phyloP scores from a whole-genome alignment of 2,329 filamentous ascomycete species.

The Calycina marina region DNA sequence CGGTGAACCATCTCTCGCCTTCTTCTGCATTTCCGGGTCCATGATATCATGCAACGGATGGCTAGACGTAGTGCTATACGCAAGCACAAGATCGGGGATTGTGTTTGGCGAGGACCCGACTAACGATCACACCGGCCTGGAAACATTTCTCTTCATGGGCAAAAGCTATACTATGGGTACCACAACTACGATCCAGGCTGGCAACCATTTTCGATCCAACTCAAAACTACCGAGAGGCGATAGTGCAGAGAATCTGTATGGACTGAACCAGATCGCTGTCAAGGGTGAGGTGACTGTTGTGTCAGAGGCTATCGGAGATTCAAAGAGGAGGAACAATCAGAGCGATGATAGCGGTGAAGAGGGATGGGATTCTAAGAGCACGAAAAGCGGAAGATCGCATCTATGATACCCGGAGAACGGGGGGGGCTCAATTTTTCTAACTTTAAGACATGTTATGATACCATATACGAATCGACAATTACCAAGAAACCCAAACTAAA shows the following conservation, averaged over 20 bases:
- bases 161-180: constrained; percentile 9
- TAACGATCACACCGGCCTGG: constrained; percentile 31
- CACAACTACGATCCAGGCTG: constrained; percentile 6
- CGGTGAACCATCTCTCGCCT: constrained; percentile 32
- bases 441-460: not conserved
- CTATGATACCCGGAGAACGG: not conserved
- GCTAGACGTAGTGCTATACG: constrained; percentile 39
- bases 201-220: constrained; percentile 2
- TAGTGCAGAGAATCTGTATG: constrained; percentile 15
- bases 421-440: not conserved
- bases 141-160: constrained; percentile 30
- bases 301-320: constrained; percentile 3
- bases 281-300: constrained; percentile 15
- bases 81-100: constrained; percentile 36
- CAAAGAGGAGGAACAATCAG: not conserved
- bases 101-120: constrained; percentile 31
- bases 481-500: too few relatives aligned
- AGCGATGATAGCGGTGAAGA: not conserved
- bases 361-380: not conserved
- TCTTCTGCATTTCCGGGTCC: constrained; percentile 43
- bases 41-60: constrained; percentile 43
- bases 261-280: constrained; percentile 13
- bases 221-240: constrained; percentile 3
- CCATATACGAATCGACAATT: not conserved
- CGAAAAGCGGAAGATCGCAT: not conserved